Conservation (phyloP, 176 grass and related monocot species). For the Ampelocalamus luodianensis region DNA sequence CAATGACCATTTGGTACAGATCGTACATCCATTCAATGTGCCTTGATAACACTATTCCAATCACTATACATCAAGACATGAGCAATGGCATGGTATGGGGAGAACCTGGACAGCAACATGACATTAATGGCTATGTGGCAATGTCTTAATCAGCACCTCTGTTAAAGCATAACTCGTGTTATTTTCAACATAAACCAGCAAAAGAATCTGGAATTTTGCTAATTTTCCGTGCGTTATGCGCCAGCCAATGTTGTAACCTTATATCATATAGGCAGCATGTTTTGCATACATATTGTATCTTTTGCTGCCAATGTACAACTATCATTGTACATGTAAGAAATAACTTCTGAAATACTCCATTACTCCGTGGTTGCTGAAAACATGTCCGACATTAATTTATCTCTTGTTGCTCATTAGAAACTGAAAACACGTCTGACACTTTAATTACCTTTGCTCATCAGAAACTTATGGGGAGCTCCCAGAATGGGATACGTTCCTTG, state of each 20-base stretch:
- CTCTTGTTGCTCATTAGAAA: not conserved
- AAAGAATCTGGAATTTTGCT: not conserved
- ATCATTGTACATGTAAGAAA: not conserved
- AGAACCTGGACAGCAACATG: constrained; percentile 13
- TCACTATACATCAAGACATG: constrained; percentile 12
- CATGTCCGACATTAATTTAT: not conserved
- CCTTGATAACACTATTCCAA: constrained; percentile 30
- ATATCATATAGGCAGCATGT: not conserved
- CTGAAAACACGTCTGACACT: constrained; percentile 21
- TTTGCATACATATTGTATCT: not conserved
- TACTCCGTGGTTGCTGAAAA: not conserved
- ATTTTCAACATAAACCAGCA: not conserved
- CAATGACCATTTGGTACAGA: constrained; percentile 33
- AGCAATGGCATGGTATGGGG: constrained; percentile 40
- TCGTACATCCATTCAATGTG: constrained; percentile 38
- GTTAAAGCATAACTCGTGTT: constrained; percentile 12
- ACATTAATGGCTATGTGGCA: constrained; percentile 30
- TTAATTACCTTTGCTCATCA: constrained; percentile 46
- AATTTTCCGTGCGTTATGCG: constrained; percentile 1
- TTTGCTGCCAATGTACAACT: not conserved
- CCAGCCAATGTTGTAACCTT: not conserved
- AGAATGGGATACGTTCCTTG: constrained; percentile 82
- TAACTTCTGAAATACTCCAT: constrained; percentile 28
- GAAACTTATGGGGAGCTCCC: constrained; percentile 96
- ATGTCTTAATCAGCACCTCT: constrained; percentile 17